These are phyloP conservation scores for Pichia sp. DNA, from an alignment of 1,139 yeast genomes.

Conservation along the genomic window DNA sequence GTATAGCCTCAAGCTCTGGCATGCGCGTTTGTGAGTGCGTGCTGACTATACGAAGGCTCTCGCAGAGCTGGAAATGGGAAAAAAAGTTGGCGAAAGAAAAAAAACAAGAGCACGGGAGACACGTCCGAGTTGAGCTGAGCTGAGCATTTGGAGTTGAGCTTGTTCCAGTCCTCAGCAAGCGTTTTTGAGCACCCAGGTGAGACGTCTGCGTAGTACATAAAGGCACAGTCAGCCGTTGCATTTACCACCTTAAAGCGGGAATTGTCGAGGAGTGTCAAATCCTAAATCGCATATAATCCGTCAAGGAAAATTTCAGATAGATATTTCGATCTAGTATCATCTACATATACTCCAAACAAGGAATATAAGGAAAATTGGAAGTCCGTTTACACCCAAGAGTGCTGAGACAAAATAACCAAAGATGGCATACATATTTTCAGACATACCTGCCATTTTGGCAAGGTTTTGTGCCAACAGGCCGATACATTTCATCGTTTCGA, in stretches of 20 bases:
- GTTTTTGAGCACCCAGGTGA: no score
- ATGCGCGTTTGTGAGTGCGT: neutral
- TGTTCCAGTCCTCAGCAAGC: neutral
- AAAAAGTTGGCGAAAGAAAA: neutral
- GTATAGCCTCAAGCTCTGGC: neutral
- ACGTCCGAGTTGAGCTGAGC: neutral
- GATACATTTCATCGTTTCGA: constrained; percentile 75
- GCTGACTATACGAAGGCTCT: neutral
- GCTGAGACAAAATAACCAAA: neutral
- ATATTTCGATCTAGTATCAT: neutral
- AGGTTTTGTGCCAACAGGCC: constrained; percentile 76
- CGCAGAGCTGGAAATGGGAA: neutral
- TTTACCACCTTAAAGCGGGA: neutral
- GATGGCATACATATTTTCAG: constrained; percentile 24
- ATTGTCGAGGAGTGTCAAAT: neutral
- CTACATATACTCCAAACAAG: neutral
- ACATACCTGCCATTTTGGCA: constrained; percentile 47
- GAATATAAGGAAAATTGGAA: neutral
- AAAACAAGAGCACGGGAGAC: neutral
- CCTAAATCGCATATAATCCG: neutral
- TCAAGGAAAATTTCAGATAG: neutral
- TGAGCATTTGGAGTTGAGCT: neutral
- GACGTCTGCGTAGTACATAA: no score
- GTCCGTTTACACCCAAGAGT: neutral
- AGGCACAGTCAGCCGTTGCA: no score